These are phyloP conservation scores for Auricularia sp. DNA, from an alignment of 768 basidiomycete species.

Conservation along the genomic window DNA sequence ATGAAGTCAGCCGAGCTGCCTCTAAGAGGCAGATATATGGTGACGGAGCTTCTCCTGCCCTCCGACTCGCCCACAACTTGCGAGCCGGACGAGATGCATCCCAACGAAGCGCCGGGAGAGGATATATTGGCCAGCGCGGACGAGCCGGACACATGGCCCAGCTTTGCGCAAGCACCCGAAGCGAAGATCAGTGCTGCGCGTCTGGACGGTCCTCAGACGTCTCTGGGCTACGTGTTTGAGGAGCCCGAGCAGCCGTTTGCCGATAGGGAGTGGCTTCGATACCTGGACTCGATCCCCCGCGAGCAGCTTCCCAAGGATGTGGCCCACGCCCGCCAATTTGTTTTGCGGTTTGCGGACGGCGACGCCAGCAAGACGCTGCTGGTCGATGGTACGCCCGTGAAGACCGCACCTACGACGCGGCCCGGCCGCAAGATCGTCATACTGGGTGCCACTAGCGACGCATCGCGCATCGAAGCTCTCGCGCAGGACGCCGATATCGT, in stretches of 20 bases:
- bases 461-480: conserved; percentile 39
- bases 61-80: conserved; percentile 46
- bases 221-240: conserved; percentile 69
- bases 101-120: conserved; percentile 51
- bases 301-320: background rate
- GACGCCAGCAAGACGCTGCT: conserved; percentile 12
- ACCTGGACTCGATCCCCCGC: conserved; percentile 8
- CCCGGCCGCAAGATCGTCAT: conserved; percentile 63
- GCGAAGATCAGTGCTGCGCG: conserved; percentile 64
- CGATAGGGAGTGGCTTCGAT: conserved; percentile 8
- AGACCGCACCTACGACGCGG: conserved; percentile 15
- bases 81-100: conserved; percentile 35
- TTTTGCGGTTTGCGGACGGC: background rate
- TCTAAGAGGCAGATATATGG: conserved; percentile 53
- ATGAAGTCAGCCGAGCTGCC: conserved; percentile 56
- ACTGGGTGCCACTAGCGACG: conserved; percentile 69
- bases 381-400: conserved; percentile 19
- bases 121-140: conserved; percentile 45
- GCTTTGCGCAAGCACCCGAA: conserved; percentile 35
- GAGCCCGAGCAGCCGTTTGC: conserved; percentile 31
- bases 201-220: conserved; percentile 67
- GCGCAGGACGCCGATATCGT: conserved; percentile 58
- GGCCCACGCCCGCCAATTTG: background rate
- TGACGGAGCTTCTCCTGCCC: conserved; percentile 63
- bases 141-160: conserved; percentile 48